phyloP scores from a whole-genome alignment of 1,284 basidiomycete species.

The Apiotrichum brassicae region DNA sequence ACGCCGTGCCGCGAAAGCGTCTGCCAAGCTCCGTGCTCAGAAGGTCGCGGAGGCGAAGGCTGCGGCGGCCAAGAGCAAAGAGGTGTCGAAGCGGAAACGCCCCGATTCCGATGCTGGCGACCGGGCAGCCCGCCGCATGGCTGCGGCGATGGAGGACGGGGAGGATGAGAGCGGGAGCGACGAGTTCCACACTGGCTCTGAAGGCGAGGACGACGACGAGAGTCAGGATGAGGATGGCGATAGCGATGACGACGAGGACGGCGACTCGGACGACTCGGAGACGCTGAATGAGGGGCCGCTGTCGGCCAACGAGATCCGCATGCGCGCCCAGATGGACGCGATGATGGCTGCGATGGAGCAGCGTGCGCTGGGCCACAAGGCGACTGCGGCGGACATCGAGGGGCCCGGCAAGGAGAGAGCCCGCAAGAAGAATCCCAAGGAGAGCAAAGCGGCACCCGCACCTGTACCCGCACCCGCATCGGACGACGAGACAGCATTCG shows the following conservation, averaged over 20 bases:
- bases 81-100: conserved; percentile 10
- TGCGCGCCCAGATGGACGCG: conserved; percentile 31
- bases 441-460: neutral
- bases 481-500: conserved; percentile 7
- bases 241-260: conserved; percentile 15
- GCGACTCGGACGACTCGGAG: conserved; percentile 33
- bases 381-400: conserved; percentile 12
- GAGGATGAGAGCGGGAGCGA: conserved; percentile 27
- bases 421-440: neutral
- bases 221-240: conserved; percentile 29
- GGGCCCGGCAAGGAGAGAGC: conserved; percentile 8
- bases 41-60: conserved; percentile 22
- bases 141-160: conserved; percentile 26
- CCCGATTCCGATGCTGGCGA: conserved; percentile 13
- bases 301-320: conserved; percentile 15
- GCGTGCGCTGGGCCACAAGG: conserved; percentile 20
- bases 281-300: conserved; percentile 24
- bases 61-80: conserved; percentile 1
- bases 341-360: conserved; percentile 34
- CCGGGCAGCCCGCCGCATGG: too few species aligned
- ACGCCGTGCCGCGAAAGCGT: conserved; percentile 10
- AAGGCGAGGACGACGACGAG: too few species aligned
- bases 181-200: conserved; percentile 19
- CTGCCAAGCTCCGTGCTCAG: conserved; percentile 18
- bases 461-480: neutral